Evolutionary conservation across 192 early-diverging fungal genomes (phyloP).

Genomic region (Backusella luteola): DNA sequence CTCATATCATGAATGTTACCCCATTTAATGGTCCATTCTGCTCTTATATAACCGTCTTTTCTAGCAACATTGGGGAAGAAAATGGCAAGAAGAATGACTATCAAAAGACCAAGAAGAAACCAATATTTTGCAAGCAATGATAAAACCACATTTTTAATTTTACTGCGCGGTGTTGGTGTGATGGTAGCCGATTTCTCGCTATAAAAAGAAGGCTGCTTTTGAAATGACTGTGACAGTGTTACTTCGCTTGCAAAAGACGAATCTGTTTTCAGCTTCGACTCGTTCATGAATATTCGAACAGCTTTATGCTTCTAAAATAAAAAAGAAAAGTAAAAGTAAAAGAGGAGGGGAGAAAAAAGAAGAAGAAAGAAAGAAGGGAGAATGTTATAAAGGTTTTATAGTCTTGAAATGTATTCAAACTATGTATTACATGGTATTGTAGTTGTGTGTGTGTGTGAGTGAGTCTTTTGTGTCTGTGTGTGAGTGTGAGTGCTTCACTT

Average conservation of each 20-base stretch:
- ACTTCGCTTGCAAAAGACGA: constrained; percentile 20
- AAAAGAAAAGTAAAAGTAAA: not conserved
- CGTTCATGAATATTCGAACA: constrained; percentile 16
- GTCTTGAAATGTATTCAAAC: not conserved
- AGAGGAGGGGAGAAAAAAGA: not conserved
- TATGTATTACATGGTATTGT: not conserved
- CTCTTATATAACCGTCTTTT: constrained; percentile 45
- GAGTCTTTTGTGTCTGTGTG: not conserved
- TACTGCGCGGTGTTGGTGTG: not conserved
- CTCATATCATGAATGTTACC: constrained; percentile 27
- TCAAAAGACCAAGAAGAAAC: constrained; percentile 63
- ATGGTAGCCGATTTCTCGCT: constrained; percentile 5
- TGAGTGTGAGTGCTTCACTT: not conserved
- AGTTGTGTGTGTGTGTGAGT: not conserved
- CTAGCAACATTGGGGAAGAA: constrained; percentile 57
- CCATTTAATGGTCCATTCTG: constrained; percentile 69
- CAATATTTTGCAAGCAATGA: constrained; percentile 32
- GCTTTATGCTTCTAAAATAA: not conserved
- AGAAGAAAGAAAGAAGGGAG: not conserved
- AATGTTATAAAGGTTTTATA: not conserved
- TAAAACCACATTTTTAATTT: not conserved
- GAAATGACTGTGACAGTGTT: constrained; percentile 5
- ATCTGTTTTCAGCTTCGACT: constrained; percentile 10
- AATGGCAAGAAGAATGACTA: constrained; percentile 59
- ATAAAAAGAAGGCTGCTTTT: not conserved